Evolutionary conservation across 2,329 filamentous ascomycete species (phyloP), one percentile per base, ranked within the genome.

Genomic region (Colletotrichum sp.): DNA sequence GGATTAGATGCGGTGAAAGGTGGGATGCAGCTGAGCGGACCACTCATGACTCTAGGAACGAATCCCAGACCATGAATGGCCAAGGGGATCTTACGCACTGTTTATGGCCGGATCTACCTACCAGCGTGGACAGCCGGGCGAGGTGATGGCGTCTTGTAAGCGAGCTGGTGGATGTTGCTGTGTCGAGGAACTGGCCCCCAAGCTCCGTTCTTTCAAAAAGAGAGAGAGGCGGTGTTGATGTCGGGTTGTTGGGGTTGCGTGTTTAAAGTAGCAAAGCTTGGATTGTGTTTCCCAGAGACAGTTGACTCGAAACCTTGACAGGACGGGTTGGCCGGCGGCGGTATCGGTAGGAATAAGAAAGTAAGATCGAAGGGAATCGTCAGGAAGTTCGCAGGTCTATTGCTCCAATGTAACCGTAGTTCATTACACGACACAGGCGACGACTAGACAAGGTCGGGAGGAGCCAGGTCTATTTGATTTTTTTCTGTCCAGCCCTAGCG

Each of bases 381-480:
- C 30, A 72, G 63, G 63, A 67, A 55, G 32, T 55, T 75, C 69
- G 73, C 57, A 55, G 55, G 26, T 55, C 39, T 67, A 48, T 63
- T 64, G 55, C 36, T 75, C 52, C 39, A 59, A 75, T 72, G 73
- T 75, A 75, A 75, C 73, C 28, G 69, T 66, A 61, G 32, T 55
- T 72, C 68, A 75, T 75, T 61, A 64, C 34, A 72, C 73, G 63
- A 75, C 69, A 43, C 39, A 43, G 32, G 24, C 24, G 34, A 52
- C 59, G 36, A 66, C 30, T 7, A 74, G 71, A 61, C 71, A 74
- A 74, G 59, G 65, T 70, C 64, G 66, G 74, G 74, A 74, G 71
- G 71, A 74, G 15, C 71, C 74, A 70, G 70, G 71, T 63, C 64
- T 76, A 74, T 76, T 76, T 76, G 74, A 76, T 76, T 76, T 74